Base-by-base conservation (phyloP, 164 flowering plant genomes). In the Vitis cinerea region DNA sequence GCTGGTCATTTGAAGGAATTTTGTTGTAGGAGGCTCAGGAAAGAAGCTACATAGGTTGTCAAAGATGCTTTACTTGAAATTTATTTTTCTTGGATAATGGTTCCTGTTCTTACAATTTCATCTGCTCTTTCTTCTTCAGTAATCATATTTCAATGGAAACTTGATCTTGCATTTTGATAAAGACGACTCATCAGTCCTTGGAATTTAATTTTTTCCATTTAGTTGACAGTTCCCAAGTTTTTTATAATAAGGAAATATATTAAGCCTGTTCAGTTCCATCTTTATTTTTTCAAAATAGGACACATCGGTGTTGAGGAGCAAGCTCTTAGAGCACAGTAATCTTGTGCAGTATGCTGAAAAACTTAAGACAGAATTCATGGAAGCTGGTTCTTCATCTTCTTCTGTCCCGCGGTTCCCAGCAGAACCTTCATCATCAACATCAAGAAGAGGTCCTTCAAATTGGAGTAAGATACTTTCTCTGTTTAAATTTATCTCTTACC, bases 321-420 rank as follows among this genome's bases (percentile, higher is more conserved):
- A 84, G 81, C 90, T 92, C 53, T 68, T 84, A 74, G 82, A 79
- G 66, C 84, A 88, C 76, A 71, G 70, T 65, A 90, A 89, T 75
- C 89, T 94, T 65, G 85, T 87, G 15, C 77, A 75, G 56, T 92
- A 87, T 75, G 83, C 90, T 67, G 95, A 92, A 59, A 84, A 78
- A 59, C 83, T 80, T 30, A 88, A 83, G 81, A 63, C 55, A 10
- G 85, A 86, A 70, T 82, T 78, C 54, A 37, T 89, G 69, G 90
- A 87, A 55, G 77, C 78, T 51, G 70, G 72, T 77, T 77, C 94
- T 15, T 77, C 90, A 15, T 83, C 88, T 58, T 75, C 87, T 60
- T 81, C 91, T 57, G 63, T 74, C 30, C 86, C 87, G 1, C 70
- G 44, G n/a, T 65, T 72, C 65, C 76, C 79, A 47, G 73, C 79